Conservation (phyloP, 768 basidiomycete species). For the Termitomyces sp. region DNA sequence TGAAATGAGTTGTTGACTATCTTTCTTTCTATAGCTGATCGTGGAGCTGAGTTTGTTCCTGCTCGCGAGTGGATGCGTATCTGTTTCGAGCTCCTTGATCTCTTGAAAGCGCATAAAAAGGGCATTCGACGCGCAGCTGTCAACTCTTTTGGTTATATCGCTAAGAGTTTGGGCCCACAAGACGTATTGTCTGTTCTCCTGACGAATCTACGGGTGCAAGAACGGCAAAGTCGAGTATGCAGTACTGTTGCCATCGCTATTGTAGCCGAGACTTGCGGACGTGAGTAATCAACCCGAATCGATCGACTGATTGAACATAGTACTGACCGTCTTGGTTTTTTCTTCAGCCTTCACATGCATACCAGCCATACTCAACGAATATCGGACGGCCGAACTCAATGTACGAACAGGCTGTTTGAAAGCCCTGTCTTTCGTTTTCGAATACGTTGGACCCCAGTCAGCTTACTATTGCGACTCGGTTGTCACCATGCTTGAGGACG, state of each 20-base stretch:
- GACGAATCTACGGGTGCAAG: constrained; percentile 96
- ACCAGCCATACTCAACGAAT: constrained; percentile 97
- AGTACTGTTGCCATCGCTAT: constrained; percentile 98
- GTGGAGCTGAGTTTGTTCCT: constrained; percentile 97
- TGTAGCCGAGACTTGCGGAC: constrained; percentile 90
- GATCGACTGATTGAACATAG: background rate
- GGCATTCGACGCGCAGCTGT: constrained; percentile 98
- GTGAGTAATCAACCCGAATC: constrained; percentile 24
- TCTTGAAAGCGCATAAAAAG: constrained; percentile 99
- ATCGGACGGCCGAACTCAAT: constrained; percentile 96
- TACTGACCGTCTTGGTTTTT: constrained; percentile 4
- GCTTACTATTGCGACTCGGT: constrained; percentile 97
- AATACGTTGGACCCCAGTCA: constrained; percentile 96
- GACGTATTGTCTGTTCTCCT: constrained; percentile 94
- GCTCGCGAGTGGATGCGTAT: constrained; percentile 99
- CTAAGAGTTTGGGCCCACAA: constrained; percentile 98
- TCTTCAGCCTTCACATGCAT: constrained; percentile 90
- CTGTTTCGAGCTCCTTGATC: constrained; percentile 94
- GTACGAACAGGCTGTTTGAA: constrained; percentile 99
- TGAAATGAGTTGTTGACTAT: constrained; percentile 13
- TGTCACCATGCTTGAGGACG: constrained; percentile 97
- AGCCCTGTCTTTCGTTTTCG: constrained; percentile 97
- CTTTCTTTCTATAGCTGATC: constrained; percentile 59
- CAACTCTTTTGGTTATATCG: constrained; percentile 99
- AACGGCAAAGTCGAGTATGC: constrained; percentile 97